Conservation (phyloP, 2,329 filamentous ascomycete species). For the Aspergillus pseudoviridinutans region DNA sequence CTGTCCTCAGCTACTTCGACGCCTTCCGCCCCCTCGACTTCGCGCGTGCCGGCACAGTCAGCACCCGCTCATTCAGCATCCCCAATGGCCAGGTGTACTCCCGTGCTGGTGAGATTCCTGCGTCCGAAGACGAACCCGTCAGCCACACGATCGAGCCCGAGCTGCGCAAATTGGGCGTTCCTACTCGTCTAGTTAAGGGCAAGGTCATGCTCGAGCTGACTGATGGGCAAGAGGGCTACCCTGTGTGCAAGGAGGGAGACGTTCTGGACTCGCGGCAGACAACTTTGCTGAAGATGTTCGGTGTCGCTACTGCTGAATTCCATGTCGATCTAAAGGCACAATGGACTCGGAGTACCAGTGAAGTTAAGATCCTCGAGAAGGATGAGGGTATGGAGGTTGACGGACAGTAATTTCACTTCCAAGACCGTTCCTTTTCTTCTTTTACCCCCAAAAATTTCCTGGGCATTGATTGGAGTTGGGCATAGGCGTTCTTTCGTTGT, state of each 20-base stretch:
- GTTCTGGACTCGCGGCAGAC: constrained; percentile 88
- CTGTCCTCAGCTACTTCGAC: constrained; percentile 69
- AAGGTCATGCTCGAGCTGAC: constrained; percentile 69
- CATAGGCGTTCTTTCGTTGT: constrained; percentile 26
- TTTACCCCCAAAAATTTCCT: constrained; percentile 24
- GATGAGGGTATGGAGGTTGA: constrained; percentile 42
- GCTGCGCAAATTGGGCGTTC: constrained; percentile 82
- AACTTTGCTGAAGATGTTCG: constrained; percentile 88
- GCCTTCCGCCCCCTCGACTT: constrained; percentile 76
- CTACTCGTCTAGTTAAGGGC: constrained; percentile 82
- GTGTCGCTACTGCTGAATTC: constrained; percentile 87
- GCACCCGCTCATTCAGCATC: constrained; percentile 71
- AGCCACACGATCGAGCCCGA: constrained; percentile 88
- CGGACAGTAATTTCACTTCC: constrained; percentile 21
- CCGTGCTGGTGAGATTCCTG: constrained; percentile 70
- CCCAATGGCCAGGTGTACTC: constrained; percentile 80
- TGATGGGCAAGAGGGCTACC: constrained; percentile 54
- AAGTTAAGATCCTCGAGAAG: constrained; percentile 39
- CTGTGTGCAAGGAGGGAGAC: constrained; percentile 80
- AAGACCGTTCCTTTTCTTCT: constrained; percentile 15
- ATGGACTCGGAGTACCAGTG: constrained; percentile 38
- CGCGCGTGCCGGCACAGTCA: constrained; percentile 77
- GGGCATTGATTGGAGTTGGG: constrained; percentile 38
- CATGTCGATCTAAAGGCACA: constrained; percentile 72
- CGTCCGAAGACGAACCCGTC: constrained; percentile 78